These are phyloP conservation scores for Cryptococcus maquisensis DNA, from an alignment of 1,284 basidiomycete genomes.

Conservation along the genomic window DNA sequence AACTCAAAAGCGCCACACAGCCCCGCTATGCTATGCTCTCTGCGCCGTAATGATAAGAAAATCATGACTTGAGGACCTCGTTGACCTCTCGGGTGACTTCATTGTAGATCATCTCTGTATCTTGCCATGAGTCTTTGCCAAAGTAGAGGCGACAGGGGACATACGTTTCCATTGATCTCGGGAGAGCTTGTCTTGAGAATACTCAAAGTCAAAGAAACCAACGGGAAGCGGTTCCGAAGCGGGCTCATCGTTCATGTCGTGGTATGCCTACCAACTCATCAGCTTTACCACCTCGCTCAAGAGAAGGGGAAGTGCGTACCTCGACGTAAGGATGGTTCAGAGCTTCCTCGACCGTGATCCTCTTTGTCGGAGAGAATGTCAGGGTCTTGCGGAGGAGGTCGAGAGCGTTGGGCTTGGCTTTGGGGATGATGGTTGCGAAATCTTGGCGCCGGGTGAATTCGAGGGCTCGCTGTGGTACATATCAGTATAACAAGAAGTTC, in stretches of 20 bases:
- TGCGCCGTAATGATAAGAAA: too few species aligned
- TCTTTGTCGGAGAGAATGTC: slow-evolving; percentile 78
- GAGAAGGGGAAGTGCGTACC: slow-evolving; percentile 48
- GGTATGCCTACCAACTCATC: slow-evolving; percentile 62
- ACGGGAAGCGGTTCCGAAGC: slow-evolving; percentile 72
- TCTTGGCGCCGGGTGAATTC: slow-evolving; percentile 84
- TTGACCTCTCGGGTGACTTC: slow-evolving; percentile 35
- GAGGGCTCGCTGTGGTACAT: slow-evolving; percentile 59
- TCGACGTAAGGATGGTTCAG: slow-evolving; percentile 88
- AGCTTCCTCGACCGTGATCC: slow-evolving; percentile 86
- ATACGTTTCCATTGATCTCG: slow-evolving; percentile 52
- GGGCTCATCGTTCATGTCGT: slow-evolving; percentile 84
- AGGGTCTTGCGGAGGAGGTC: slow-evolving; percentile 85
- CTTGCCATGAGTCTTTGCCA: too few species aligned
- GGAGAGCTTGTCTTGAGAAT: slow-evolving; percentile 50
- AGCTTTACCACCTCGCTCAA: slow-evolving; percentile 7
- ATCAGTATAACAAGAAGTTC: neutral
- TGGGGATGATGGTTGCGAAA: slow-evolving; percentile 69
- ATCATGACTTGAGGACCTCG: too few species aligned
- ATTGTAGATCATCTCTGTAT: slow-evolving; percentile 48
- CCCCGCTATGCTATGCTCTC: too few species aligned
- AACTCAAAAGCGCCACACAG: too few species aligned
- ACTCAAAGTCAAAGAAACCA: slow-evolving; percentile 85
- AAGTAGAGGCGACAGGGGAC: slow-evolving; percentile 8
- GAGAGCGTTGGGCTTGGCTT: slow-evolving; percentile 78